Conservation (phyloP, 805 yeast genomes). For the Candida sithepensis region DNA sequence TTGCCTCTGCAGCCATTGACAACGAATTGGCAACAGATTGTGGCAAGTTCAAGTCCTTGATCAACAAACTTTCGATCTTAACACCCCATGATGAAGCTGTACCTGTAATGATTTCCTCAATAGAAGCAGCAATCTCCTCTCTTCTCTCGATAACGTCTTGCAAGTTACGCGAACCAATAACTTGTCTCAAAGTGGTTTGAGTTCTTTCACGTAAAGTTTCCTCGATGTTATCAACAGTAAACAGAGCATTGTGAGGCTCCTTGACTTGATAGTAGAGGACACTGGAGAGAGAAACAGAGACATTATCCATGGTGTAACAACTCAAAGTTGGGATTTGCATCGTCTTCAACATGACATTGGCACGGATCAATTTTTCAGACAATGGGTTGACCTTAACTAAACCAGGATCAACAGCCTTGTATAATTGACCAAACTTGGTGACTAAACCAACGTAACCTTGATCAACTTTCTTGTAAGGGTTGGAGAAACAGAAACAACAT, state of each 20-base stretch:
- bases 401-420: slow-evolving; percentile 68
- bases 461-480: slow-evolving; percentile 56
- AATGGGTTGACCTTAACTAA: slow-evolving; percentile 61
- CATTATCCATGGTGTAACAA: slow-evolving; percentile 71
- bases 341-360: slow-evolving; percentile 55
- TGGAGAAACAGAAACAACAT: slow-evolving; percentile 48
- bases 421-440: slow-evolving; percentile 62
- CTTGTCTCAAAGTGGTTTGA: slow-evolving; percentile 70
- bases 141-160: slow-evolving; percentile 74
- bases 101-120: slow-evolving; percentile 55
- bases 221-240: slow-evolving; percentile 51
- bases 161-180: slow-evolving; percentile 58
- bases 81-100: slow-evolving; percentile 73
- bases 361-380: slow-evolving; percentile 50
- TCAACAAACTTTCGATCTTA: slow-evolving; percentile 59
- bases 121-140: slow-evolving; percentile 65
- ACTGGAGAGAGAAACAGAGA: slow-evolving; percentile 56
- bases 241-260: slow-evolving; percentile 65
- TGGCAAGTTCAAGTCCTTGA: slow-evolving; percentile 61
- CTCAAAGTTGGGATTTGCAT: slow-evolving; percentile 63
- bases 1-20: slow-evolving; percentile 73
- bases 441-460: slow-evolving; percentile 71
- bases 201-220: slow-evolving; percentile 62
- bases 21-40: slow-evolving; percentile 53
- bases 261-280: slow-evolving; percentile 65